phyloP scores from a whole-genome alignment of 345 rosid genomes.

The Citrus cavaleriei region DNA sequence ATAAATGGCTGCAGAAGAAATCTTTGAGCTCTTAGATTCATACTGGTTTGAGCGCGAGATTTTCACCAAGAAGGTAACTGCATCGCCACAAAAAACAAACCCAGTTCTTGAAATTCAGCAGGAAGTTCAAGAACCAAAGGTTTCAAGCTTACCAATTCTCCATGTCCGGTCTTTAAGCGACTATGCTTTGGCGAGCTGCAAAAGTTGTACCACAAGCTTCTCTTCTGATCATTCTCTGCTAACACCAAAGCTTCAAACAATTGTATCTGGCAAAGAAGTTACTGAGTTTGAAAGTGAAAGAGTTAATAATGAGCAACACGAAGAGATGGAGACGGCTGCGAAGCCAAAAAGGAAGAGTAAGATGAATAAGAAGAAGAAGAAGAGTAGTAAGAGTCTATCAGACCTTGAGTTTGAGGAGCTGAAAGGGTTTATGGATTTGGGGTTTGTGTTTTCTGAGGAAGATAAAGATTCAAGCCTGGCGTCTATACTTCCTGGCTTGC shows the following conservation, averaged over 20 bases:
- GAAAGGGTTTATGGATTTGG: conserved; percentile 77
- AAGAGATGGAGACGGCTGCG: background rate
- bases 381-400: conserved; percentile 54
- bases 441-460: conserved; percentile 67
- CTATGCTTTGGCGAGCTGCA: conserved; percentile 25
- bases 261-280: conserved; percentile 51
- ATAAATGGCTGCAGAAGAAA: conserved; percentile 36
- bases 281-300: conserved; percentile 5
- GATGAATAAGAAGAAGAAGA: conserved; percentile 16
- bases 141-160: conserved; percentile 14
- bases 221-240: background rate
- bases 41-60: conserved; percentile 46
- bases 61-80: conserved; percentile 18
- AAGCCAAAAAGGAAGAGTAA: conserved; percentile 5
- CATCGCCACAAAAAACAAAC: conserved; percentile 1
- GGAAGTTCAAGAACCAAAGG: conserved; percentile 19
- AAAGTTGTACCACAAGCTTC: conserved; percentile 3
- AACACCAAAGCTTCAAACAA: conserved; percentile 43
- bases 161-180: conserved; percentile 46
- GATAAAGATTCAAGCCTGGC: conserved; percentile 50
- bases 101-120: conserved; percentile 11
- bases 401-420: conserved; percentile 22
- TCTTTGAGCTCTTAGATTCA: conserved; percentile 36
- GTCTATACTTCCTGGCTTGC: conserved; percentile 60
- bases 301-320: background rate